Base-by-base conservation (phyloP, 1,284 basidiomycete genomes). In the Ceratobasidium sp. region DNA sequence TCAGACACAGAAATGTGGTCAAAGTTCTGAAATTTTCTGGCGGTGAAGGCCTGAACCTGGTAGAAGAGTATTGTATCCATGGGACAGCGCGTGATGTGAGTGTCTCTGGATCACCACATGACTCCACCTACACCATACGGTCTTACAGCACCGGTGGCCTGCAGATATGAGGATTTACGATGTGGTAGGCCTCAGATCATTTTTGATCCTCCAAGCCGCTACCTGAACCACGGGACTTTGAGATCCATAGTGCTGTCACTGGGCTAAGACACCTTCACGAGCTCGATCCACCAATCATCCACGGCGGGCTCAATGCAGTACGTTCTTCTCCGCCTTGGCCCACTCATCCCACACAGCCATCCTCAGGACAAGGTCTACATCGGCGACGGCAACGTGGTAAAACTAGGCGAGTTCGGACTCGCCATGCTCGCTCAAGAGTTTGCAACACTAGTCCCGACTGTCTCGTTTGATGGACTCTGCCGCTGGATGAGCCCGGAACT, bases 401-500 rank as follows among this genome's bases (percentile, higher is more conserved):
- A 65, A 20, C n/a, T 65, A 16, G 64, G 64, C 12, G 64, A 46
- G 64, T 65, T 65, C 16, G 44, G 64, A 8, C 41, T 65, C 18
- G 44, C 64, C 44, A 27, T 65, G 64, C 64, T 65, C 44, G 44
- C 44, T 23, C 64, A 65, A 30, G 44, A 10, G n/a, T 65, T 65
- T 20, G 64, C 64, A 6, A 65, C 44, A 23, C 33, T 65, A 5
- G 44, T 46, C 14, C 64, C 64, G 14, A 48, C 64, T 27, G 23
- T 65, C 5, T 65, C 64, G n/a, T 27, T 48, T 5, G 23, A n/a
- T 38, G 66, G 38, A 23, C n/a, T n/a, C 50, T 68, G 35, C 33
- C 66, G 66, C 18, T 68, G 50, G 48, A 68, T 68, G 66, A 68
- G 66, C 27, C 66, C 66, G 16, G 66, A 68, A 35, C 48, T 54